Base-by-base conservation (phyloP, 106 monocot species). In the Platanthera zijinensis region DNA sequence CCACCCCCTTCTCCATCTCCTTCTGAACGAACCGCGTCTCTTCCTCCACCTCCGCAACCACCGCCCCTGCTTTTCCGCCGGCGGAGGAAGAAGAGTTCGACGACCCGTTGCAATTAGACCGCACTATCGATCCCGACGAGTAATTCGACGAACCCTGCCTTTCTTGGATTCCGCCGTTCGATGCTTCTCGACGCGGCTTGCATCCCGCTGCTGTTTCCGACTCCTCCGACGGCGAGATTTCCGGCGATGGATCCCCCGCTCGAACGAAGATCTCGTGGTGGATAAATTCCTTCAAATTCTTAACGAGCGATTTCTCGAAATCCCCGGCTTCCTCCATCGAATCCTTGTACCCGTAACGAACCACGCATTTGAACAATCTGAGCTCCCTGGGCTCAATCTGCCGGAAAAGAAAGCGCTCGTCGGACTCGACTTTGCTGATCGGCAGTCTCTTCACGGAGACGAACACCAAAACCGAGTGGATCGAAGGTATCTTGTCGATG, bases 1-100 rank as follows among this genome's bases (percentile, higher is more conserved):
- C 84, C 11, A 89, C 78, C 15, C 86, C 89, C 51, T 86, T 86
- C 74, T 89, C 89, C 84, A 86, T 81, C 15, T 86, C 83, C n/a
- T 82, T 86, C 75, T 89, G 77, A 70, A 89, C 54, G 47, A 86
- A 89, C 62, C 81, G 74, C n/a, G 57, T 81, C 71, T 89, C 89
- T 50, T 72, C 84, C 66, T 84, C 78, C 57, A 75, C 50, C 15
- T 49, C 68, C 46, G 72, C 46, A 56, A 69, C 56, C 8, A 69
- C 51, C 21, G 64, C 64, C 1, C 46, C 74, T 10, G 30, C 52
- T 48, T 51, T 46, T 48, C 62, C 39, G 9, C 32, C 53, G 6
- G 39, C 3, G 39, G 39, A 39, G 39, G 39, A 25, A 25, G 25
- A 25, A 25, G 25, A 45, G 14, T 53, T 50, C 67, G 21, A n/a